These are phyloP conservation scores for Terfezia claveryi DNA, from an alignment of 495 filamentous ascomycete genomes.

Conservation along the genomic window DNA sequence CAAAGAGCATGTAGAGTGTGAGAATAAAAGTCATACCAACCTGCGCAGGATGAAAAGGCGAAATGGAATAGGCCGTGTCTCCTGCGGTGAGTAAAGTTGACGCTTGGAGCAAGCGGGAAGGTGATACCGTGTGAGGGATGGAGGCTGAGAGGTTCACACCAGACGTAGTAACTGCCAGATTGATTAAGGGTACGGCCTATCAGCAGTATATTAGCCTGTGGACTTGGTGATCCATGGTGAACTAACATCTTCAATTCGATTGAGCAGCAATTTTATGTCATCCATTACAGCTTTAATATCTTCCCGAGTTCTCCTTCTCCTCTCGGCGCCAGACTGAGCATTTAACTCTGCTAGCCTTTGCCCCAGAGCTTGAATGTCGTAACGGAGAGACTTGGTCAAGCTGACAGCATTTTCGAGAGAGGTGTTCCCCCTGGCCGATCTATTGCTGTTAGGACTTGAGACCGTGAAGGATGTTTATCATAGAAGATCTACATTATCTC, in stretches of 20 bases:
- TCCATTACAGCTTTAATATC: constrained; percentile 48
- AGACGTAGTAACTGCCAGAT: constrained; percentile 85
- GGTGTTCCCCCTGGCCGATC: constrained; percentile 82
- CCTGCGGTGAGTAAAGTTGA: constrained; percentile 79
- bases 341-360: constrained; percentile 50
- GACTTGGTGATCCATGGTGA: neutral
- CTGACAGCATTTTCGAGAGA: constrained; percentile 74
- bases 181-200: constrained; percentile 63
- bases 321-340: constrained; percentile 24
- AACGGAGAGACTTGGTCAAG: constrained; percentile 66
- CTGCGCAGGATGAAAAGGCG: constrained; percentile 44
- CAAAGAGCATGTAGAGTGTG: constrained; percentile 93
- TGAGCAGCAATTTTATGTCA: constrained; percentile 55
- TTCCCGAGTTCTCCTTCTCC: constrained; percentile 27
- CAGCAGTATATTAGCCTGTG: neutral
- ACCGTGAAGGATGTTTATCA: constrained; percentile 1
- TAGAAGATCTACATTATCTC: constrained; percentile 50
- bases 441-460: constrained; percentile 16
- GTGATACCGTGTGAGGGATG: constrained; percentile 64
- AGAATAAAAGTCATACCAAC: constrained; percentile 74
- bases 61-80: constrained; percentile 58
- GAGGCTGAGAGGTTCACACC: constrained; percentile 64
- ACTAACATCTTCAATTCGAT: constrained; percentile 55
- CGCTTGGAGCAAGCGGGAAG: constrained; percentile 77
- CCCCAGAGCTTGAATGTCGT: constrained; percentile 70